Base-by-base conservation (phyloP, 148 eudicot species). In the Dysphania ambrosioides region DNA sequence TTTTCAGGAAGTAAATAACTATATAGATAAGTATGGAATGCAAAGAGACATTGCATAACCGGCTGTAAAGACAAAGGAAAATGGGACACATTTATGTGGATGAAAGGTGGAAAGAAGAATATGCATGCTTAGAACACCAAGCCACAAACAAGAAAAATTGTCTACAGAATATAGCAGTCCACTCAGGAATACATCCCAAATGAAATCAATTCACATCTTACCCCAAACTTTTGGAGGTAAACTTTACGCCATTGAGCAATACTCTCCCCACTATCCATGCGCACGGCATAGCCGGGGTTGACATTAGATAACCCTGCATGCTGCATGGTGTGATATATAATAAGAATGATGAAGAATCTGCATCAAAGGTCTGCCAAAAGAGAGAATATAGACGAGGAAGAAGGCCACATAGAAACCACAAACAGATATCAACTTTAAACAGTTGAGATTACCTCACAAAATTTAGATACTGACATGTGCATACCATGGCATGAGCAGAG, bases 171-270 rank as follows among this genome's bases (percentile, higher is more conserved):
- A 66, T 21, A n/a, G 51, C 40, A 35, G 31, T 42, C 67, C 31
- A 65, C 70, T 73, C 47, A 55, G 10, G 57, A 47, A 70, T 56
- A 18, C 40, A 68, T 65, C 41, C 55, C 31, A 24, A 27, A n/a
- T 66, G 26, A 79, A 66, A 32, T 36, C 8, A 60, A 75, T 21
- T n/a, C 30, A 47, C 30, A 66, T 41, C 87, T 77, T 83, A 89
- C 93, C 85, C 88, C 86, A 60, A 81, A 75, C 55, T 83, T 86
- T 42, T 73, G 79, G 58, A 83, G 83, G 81, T 84, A 87, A 66
- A 72, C 60, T 72, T 82, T 85, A 69, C 91, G 89, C 94, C 94
- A 90, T 38, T 86, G 88, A 78, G 88, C 91, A 66, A 90, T 77
- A 71, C 87, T 85, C 72, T 86, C 91, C 60, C 94, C 94, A 73